Percentiles rank a stretch among this genome's conserved stretches.
Evolutionary conservation across 176 grass and related monocot genomes (phyloP).

Genomic region (Rhynchospora breviuscula): DNA sequence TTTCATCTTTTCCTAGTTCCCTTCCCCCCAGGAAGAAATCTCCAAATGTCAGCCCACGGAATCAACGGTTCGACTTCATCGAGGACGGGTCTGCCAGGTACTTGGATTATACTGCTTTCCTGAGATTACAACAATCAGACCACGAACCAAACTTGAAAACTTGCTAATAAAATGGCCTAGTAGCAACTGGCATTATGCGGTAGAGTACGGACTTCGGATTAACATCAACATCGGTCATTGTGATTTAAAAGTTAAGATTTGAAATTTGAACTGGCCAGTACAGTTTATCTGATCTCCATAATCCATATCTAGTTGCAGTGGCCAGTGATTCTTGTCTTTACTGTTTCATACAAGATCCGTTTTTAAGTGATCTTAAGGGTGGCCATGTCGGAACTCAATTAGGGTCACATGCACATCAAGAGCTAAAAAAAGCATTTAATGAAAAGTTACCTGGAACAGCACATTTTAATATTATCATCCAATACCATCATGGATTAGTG

Average conservation of each 20-base stretch:
- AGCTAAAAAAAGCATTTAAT: background rate
- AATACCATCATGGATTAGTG: background rate
- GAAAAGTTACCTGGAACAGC: background rate
- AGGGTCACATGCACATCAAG: background rate
- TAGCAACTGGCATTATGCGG: background rate
- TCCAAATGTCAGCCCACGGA: slow-evolving; percentile 10
- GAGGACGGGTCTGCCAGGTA: slow-evolving; percentile 49
- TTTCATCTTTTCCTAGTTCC: slow-evolving; percentile 29
- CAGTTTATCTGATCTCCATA: background rate
- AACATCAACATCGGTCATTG: no score
- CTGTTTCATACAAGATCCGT: background rate
- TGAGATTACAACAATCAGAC: background rate
- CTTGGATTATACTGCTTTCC: background rate
- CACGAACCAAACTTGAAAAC: background rate
- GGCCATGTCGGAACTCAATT: background rate
- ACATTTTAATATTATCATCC: background rate
- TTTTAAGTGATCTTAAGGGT: background rate
- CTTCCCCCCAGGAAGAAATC: slow-evolving; percentile 43
- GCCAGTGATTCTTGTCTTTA: background rate
- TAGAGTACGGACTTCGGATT: background rate
- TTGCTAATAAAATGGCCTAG: background rate
- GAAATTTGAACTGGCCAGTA: background rate
- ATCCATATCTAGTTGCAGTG: background rate
- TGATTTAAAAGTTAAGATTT: no score
- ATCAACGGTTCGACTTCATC: slow-evolving; percentile 31